These are phyloP conservation scores for Lasiodiplodia gonubiensis DNA, from an alignment of 2,329 filamentous ascomycete species.

Conservation along the genomic window DNA sequence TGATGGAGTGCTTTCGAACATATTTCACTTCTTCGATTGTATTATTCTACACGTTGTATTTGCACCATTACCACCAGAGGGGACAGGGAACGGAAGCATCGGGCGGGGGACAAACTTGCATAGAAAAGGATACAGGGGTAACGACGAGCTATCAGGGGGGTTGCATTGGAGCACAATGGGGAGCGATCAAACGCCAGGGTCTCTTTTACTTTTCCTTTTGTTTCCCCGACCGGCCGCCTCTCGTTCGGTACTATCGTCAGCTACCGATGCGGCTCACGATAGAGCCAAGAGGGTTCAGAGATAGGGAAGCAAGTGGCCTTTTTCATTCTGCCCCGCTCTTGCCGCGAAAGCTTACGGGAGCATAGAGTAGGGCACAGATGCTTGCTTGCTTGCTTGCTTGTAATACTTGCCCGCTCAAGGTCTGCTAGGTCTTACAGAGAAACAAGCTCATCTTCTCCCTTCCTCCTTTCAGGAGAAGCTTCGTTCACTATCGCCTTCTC, in stretches of 20 bases:
- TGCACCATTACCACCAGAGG: neutral
- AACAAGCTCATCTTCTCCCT: neutral
- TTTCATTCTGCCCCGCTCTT: constrained; percentile 1
- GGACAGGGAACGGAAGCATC: neutral
- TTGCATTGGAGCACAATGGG: neutral
- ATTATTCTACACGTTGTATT: neutral
- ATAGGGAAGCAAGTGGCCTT: neutral
- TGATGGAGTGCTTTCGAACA: neutral
- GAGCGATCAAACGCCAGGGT: neutral
- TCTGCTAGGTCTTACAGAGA: neutral
- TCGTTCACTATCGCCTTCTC: neutral
- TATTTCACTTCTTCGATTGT: constrained; percentile 5
- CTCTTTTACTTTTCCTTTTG: neutral
- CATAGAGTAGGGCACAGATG: neutral
- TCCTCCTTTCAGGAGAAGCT: neutral
- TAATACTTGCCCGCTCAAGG: too few relatives aligned
- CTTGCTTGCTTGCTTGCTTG: neutral
- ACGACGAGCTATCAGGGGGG: neutral
- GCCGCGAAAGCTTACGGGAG: constrained; percentile 9
- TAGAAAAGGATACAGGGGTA: neutral
- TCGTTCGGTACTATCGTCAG: neutral
- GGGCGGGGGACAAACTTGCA: neutral
- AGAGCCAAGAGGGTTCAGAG: neutral
- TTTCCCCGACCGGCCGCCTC: neutral
- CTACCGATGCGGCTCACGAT: neutral